Evolutionary conservation across 495 filamentous ascomycete genomes (phyloP).

Genomic region (Schizothecium vesticola): DNA sequence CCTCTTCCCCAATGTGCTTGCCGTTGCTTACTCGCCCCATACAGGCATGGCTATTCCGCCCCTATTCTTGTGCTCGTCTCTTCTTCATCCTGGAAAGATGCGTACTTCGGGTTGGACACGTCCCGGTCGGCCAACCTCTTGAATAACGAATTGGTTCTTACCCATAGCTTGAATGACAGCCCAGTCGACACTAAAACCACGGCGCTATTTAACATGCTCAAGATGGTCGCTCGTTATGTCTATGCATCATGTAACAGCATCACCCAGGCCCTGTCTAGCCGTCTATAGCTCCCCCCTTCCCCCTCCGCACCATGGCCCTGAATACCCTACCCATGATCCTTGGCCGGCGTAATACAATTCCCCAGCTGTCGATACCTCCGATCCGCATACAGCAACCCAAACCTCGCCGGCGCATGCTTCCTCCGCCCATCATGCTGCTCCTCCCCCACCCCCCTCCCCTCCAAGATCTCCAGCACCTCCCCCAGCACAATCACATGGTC

Average conservation of each 20-base stretch:
- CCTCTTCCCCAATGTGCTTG: not conserved
- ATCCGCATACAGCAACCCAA: slow-evolving; percentile 41
- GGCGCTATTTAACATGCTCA: not conserved
- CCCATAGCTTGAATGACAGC: not conserved
- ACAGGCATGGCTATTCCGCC: not conserved
- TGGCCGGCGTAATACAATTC: slow-evolving; percentile 20
- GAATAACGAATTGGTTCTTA: not conserved
- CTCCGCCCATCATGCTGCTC: not conserved
- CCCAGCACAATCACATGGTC: slow-evolving; percentile 55
- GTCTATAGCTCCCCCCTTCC: not conserved
- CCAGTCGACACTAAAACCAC: not conserved
- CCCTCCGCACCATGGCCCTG: not conserved
- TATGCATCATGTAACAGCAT: not conserved
- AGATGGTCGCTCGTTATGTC: not conserved
- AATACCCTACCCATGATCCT: not conserved
- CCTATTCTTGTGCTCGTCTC: not conserved
- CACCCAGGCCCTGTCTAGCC: not conserved
- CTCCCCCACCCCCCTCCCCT: slow-evolving; percentile 15
- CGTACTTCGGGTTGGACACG: not conserved
- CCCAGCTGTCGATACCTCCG: slow-evolving; percentile 39
- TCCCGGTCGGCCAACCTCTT: not conserved
- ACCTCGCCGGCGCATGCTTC: slow-evolving; percentile 11
- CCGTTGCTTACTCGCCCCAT: not conserved
- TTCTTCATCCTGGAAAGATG: not conserved
- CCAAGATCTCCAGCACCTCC: slow-evolving; percentile 42